These are phyloP conservation scores for Aspergillus bertholletiae DNA, from an alignment of 495 filamentous ascomycete genomes.

Conservation along the genomic window DNA sequence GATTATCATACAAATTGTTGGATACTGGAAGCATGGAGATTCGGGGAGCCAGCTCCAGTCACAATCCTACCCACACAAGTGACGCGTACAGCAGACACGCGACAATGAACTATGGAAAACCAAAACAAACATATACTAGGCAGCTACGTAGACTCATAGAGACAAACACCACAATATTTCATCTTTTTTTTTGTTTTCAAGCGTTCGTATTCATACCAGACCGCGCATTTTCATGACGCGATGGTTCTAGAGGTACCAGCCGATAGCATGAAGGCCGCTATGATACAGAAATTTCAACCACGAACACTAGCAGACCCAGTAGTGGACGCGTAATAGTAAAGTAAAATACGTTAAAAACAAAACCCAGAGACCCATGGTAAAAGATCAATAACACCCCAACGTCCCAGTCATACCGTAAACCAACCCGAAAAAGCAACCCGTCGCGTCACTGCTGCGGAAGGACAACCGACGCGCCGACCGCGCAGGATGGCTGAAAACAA, in stretches of 20 bases:
- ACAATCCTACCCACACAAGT: too few relatives aligned
- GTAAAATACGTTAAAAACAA: slow-evolving; percentile 39
- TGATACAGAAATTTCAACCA: slow-evolving; percentile 47
- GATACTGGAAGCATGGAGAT: too few relatives aligned
- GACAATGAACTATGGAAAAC: not conserved
- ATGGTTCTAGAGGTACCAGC: slow-evolving; percentile 42
- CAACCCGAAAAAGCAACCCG: slow-evolving; percentile 42
- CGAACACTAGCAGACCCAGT: slow-evolving; percentile 43
- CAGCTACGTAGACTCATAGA: not conserved
- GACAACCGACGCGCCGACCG: slow-evolving; percentile 34
- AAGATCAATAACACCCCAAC: slow-evolving; percentile 51
- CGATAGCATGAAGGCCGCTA: slow-evolving; percentile 42
- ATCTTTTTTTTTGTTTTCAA: slow-evolving; percentile 26
- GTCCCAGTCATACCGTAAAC: slow-evolving; percentile 50
- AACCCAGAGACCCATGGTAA: slow-evolving; percentile 52
- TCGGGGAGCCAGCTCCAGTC: too few relatives aligned
- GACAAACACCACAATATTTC: not conserved
- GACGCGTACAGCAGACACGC: too few relatives aligned
- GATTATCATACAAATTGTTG: too few relatives aligned
- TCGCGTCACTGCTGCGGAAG: slow-evolving; percentile 33
- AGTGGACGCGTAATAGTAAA: slow-evolving; percentile 44
- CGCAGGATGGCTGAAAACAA: slow-evolving; percentile 31
- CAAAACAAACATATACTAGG: not conserved
- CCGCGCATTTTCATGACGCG: slow-evolving; percentile 21
- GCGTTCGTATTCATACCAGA: slow-evolving; percentile 44